Evolutionary conservation across 768 basidiomycete species (phyloP).

Genomic region (Boletus reticuloceps): DNA sequence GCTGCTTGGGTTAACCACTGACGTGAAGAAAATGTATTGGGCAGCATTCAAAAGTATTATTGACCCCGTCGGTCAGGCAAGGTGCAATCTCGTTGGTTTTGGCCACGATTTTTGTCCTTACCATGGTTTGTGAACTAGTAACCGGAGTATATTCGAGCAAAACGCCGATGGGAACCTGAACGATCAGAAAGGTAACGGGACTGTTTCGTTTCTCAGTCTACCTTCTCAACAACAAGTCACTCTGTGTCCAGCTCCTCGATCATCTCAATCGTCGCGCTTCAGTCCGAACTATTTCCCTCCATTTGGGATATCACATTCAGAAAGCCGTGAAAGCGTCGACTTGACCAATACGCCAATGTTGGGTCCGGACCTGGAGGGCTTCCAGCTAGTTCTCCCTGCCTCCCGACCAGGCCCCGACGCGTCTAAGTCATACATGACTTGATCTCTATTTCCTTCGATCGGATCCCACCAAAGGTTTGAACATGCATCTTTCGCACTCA

Average conservation of each 20-base stretch:
- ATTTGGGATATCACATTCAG: not conserved
- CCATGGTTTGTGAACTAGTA: not conserved
- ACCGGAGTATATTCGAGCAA: not conserved
- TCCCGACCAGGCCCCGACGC: not conserved
- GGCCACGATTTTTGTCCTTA: not conserved
- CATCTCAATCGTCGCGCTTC: not conserved
- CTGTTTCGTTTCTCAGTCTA: not conserved
- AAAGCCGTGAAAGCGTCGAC: not conserved
- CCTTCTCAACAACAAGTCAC: not conserved
- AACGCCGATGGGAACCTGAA: not conserved
- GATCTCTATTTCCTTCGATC: no score
- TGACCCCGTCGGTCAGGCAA: not conserved
- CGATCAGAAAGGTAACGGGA: not conserved
- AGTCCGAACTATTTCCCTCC: not conserved
- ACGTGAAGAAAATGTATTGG: constrained; percentile 14
- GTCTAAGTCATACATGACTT: not conserved
- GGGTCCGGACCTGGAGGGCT: not conserved
- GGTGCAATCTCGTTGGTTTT: not conserved
- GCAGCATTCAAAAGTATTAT: not conserved
- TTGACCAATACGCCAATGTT: not conserved
- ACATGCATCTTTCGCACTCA: not conserved
- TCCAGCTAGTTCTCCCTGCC: not conserved
- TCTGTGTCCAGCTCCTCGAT: not conserved
- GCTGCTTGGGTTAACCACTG: constrained; percentile 16
- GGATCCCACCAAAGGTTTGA: no score